Evolutionary conservation across 1,284 basidiomycete species (phyloP).

Genomic region (Volvariella surrecta): DNA sequence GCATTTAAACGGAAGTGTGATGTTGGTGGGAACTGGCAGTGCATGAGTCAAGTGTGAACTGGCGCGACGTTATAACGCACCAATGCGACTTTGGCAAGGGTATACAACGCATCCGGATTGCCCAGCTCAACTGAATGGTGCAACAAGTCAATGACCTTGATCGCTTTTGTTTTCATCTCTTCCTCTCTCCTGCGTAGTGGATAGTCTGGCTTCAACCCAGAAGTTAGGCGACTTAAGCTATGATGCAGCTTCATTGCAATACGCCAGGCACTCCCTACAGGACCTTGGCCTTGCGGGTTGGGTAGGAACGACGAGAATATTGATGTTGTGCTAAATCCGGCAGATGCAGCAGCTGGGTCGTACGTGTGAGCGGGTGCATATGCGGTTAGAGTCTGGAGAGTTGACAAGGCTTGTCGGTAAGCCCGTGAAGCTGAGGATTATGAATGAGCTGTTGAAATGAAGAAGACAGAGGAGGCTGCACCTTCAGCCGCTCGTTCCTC

Average conservation of each 20-base stretch:
- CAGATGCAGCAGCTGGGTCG: conserved; percentile 36
- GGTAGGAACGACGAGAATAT: conserved; percentile 57
- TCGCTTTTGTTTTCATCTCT: conserved; percentile 54
- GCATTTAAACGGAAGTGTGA: conserved; percentile 54
- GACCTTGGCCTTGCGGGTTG: conserved; percentile 62
- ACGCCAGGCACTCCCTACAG: conserved; percentile 55
- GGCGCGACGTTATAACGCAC: conserved; percentile 32
- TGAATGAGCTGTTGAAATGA: no score
- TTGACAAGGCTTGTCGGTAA: conserved; percentile 61
- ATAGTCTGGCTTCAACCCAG: conserved; percentile 31
- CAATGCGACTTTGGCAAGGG: conserved; percentile 64
- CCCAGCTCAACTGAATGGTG: conserved; percentile 76
- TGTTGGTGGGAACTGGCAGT: conserved; percentile 59
- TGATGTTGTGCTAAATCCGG: conserved; percentile 35
- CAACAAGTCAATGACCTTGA: conserved; percentile 70
- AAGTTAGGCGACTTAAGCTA: conserved; percentile 33
- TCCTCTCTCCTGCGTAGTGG: conserved; percentile 46
- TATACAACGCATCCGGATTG: conserved; percentile 66
- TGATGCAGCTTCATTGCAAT: conserved; percentile 55
- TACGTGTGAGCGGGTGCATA: conserved; percentile 45
- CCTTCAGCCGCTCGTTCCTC: conserved; percentile 42
- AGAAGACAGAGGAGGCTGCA: conserved; percentile 14
- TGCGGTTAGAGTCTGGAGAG: conserved; percentile 52
- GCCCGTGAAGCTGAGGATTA: conserved; percentile 53
- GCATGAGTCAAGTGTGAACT: not conserved